A percentile compares a stretch with the other conserved stretches of the same genome.
phyloP scores from a whole-genome alignment of 2,329 filamentous ascomycete species.

The Monosporascus cannonballus region DNA sequence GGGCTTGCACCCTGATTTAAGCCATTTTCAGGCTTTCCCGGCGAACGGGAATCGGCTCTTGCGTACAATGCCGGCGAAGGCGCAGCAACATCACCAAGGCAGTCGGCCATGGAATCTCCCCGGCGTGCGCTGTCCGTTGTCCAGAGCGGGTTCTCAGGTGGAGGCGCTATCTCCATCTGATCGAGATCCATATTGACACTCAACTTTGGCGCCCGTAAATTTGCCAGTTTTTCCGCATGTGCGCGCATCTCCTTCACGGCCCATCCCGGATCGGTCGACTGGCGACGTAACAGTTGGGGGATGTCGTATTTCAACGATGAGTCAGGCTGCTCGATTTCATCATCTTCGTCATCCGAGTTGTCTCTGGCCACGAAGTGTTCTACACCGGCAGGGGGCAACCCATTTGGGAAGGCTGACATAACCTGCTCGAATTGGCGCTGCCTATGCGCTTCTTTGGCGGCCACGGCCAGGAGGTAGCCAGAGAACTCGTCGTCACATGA shows the following conservation, averaged over 20 bases:
- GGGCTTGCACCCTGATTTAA: conserved; percentile 28
- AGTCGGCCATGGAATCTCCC: conserved; percentile 16
- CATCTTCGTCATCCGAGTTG: conserved; percentile 51
- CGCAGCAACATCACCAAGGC: conserved; percentile 6
- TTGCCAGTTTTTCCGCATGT: conserved; percentile 61
- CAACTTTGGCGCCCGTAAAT: conserved; percentile 36
- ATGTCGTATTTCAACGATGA: conserved; percentile 30
- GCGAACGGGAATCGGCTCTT: conserved; percentile 12
- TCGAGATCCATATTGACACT: conserved; percentile 26
- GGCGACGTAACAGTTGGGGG: conserved; percentile 40
- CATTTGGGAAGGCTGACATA: conserved; percentile 69
- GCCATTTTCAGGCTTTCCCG: conserved; percentile 30
- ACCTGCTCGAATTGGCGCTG: conserved; percentile 69
- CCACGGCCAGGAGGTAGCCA: conserved; percentile 71
- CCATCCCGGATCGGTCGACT: conserved; percentile 62
- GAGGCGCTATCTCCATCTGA: conserved; percentile 25
- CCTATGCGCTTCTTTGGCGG: conserved; percentile 72
- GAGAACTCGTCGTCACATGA: conserved; percentile 70
- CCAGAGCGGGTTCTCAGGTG: conserved; percentile 25
- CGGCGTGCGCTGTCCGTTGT: conserved; percentile 16
- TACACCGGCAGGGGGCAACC: conserved; percentile 61
- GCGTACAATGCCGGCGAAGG: conserved; percentile 18
- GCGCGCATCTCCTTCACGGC: conserved; percentile 76
- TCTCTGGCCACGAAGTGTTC: conserved; percentile 65
- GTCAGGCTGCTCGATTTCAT: conserved; percentile 27